A percentile compares a stretch with the other conserved stretches of the same genome.
Evolutionary conservation across 2,329 filamentous ascomycete genomes (phyloP).

Genomic region (Trichoderma sp.): DNA sequence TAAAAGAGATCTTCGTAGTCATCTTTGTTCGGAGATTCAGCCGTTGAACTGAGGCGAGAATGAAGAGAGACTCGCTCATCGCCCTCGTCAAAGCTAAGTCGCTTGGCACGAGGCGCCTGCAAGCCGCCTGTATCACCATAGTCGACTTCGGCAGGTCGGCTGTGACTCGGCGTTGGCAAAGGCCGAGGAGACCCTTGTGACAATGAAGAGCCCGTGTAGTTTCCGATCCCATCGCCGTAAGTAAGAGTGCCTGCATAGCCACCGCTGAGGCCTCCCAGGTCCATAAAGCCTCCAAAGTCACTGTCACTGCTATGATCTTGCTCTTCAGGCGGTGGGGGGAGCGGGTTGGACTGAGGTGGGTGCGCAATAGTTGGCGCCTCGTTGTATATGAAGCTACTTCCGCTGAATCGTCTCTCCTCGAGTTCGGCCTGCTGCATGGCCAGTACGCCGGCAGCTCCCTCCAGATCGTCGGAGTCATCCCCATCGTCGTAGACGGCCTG

Average conservation of each 20-base stretch:
- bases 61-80: slow-evolving; percentile 72
- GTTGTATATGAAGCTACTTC: slow-evolving; percentile 39
- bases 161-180: slow-evolving; percentile 50
- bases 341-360: slow-evolving; percentile 37
- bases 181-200: slow-evolving; percentile 53
- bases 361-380: slow-evolving; percentile 34
- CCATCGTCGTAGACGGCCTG: slow-evolving; percentile 42
- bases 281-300: slow-evolving; percentile 67
- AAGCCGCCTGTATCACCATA: slow-evolving; percentile 89
- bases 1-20: slow-evolving; percentile 93
- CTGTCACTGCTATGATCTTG: slow-evolving; percentile 64
- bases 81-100: slow-evolving; percentile 89
- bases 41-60: slow-evolving; percentile 60
- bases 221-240: slow-evolving; percentile 54
- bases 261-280: slow-evolving; percentile 74
- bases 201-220: slow-evolving; percentile 45
- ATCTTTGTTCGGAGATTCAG: slow-evolving; percentile 69
- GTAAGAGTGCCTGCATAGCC: slow-evolving; percentile 62
- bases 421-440: slow-evolving; percentile 85
- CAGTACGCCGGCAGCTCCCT: slow-evolving; percentile 80
- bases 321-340: slow-evolving; percentile 56
- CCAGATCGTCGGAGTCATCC: slow-evolving; percentile 81
- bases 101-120: slow-evolving; percentile 71
- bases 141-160: slow-evolving; percentile 70
- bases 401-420: slow-evolving; percentile 62